Conservation (phyloP, 1,284 basidiomycete genomes). For the Apiotrichum gracile region DNA sequence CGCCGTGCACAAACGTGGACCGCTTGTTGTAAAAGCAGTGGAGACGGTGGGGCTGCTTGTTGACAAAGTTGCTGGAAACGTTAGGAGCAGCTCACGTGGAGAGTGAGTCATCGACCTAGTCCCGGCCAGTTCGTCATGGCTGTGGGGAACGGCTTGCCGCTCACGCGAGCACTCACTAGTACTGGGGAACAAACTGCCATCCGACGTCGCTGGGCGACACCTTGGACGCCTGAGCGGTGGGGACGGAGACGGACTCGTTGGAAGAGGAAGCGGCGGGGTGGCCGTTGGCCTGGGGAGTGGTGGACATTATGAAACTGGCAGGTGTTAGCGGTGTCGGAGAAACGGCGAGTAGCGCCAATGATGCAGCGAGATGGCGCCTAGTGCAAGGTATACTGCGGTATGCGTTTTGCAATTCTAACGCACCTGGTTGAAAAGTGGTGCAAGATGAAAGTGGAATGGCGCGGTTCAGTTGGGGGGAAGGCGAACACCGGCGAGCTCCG, state of each 20-base stretch:
- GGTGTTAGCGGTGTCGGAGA: too few relatives aligned
- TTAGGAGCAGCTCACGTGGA: not conserved
- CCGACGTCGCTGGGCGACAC: slow-evolving; percentile 56
- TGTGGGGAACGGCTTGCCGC: not conserved
- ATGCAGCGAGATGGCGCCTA: not conserved
- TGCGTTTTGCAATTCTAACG: not conserved
- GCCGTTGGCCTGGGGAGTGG: slow-evolving; percentile 30
- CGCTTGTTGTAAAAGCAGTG: slow-evolving; percentile 99
- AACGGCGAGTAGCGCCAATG: not conserved
- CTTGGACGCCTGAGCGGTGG: slow-evolving; percentile 6
- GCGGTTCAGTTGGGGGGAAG: not conserved
- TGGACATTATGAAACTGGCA: slow-evolving; percentile 22
- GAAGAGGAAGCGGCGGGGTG: slow-evolving; percentile 18
- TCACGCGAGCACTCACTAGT: slow-evolving; percentile 56
- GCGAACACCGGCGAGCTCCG: not conserved
- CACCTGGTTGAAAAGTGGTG: not conserved
- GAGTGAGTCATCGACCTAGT: too few relatives aligned
- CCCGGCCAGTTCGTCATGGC: too few relatives aligned
- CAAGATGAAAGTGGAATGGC: not conserved
- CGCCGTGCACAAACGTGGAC: slow-evolving; percentile 92
- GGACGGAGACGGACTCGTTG: slow-evolving; percentile 10
- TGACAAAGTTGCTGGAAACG: slow-evolving; percentile 70
- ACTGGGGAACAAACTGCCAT: slow-evolving; percentile 95
- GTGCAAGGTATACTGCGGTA: not conserved
- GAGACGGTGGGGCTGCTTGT: slow-evolving; percentile 91